phyloP scores from a whole-genome alignment of 75 land plant genomes.

The Pinus tabuliformis region DNA sequence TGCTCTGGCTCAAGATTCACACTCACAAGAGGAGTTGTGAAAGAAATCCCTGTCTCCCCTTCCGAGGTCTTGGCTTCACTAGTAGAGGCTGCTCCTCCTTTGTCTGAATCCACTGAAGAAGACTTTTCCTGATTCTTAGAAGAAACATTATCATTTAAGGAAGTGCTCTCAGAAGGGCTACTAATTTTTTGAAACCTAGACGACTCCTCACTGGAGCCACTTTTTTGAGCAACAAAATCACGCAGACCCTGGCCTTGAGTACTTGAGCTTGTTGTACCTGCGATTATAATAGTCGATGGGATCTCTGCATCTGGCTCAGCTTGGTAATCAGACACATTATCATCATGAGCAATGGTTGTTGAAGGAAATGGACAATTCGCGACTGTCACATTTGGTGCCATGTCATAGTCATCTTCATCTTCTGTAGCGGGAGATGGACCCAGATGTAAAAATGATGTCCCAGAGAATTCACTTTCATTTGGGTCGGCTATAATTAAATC shows the following conservation, averaged over 20 bases:
- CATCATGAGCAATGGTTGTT: not conserved
- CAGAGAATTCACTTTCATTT: conserved; percentile 5
- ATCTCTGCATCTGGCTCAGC: not conserved
- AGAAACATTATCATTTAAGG: conserved; percentile 23
- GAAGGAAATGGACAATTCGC: not conserved
- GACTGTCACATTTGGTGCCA: not conserved
- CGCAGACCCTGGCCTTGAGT: not conserved
- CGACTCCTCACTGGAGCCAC: conserved; percentile 11
- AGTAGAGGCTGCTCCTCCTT: conserved; percentile 4
- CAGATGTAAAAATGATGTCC: conserved; percentile 2
- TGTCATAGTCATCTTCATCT: conserved; percentile 10
- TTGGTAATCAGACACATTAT: not conserved
- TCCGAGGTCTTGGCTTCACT: conserved; percentile 17
- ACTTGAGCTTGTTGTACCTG: not conserved
- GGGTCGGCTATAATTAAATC: not conserved
- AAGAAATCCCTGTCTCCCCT: conserved; percentile 3
- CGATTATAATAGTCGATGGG: not conserved
- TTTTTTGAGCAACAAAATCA: not conserved
- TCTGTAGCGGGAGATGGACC: not conserved
- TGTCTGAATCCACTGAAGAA: conserved; percentile 13
- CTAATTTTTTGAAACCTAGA: conserved; percentile 12
- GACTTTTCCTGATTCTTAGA: conserved; percentile 14
- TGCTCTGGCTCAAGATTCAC: conserved; percentile 47
- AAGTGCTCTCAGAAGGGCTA: conserved; percentile 31
- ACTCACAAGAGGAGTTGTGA: conserved; percentile 25